Percentiles rank a stretch among this genome's conserved stretches.
phyloP scores from a whole-genome alignment of 768 basidiomycete genomes.

The Pholiota microspora region DNA sequence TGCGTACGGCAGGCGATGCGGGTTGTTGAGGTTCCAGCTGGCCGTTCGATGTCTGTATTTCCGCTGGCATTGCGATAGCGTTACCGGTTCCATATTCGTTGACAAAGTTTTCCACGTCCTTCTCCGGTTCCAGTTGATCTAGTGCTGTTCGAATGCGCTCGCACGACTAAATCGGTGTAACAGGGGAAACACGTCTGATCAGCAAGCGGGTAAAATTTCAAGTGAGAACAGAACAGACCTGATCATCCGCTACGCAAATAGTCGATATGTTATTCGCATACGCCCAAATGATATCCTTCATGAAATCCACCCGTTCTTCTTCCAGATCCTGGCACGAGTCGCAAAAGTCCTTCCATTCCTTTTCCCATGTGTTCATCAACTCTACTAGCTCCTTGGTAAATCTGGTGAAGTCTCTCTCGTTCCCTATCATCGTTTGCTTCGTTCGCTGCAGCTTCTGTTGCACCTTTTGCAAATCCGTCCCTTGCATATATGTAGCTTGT shows the following conservation, averaged over 20 bases:
- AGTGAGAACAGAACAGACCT: constrained; percentile 44
- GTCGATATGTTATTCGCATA: constrained; percentile 94
- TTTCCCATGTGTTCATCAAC: constrained; percentile 80
- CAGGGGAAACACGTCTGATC: background rate
- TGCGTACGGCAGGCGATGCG: constrained; percentile 23
- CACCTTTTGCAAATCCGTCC: constrained; percentile 85
- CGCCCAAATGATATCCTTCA: constrained; percentile 93
- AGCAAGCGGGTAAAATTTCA: constrained; percentile 3
- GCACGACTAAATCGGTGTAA: constrained; percentile 61
- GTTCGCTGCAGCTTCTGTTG: constrained; percentile 80
- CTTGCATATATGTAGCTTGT: constrained; percentile 80
- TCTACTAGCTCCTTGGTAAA: constrained; percentile 77
- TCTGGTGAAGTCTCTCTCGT: constrained; percentile 86
- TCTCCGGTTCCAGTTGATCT: constrained; percentile 82
- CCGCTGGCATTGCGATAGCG: constrained; percentile 72
- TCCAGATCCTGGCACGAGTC: constrained; percentile 97
- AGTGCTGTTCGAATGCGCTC: constrained; percentile 83
- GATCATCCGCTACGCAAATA: constrained; percentile 93
- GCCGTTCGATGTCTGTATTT: constrained; percentile 67
- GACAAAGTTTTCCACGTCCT: constrained; percentile 85
- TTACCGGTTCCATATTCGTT: constrained; percentile 85
- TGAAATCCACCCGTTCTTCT: constrained; percentile 90
- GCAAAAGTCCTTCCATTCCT: constrained; percentile 92
- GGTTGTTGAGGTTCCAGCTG: constrained; percentile 26
- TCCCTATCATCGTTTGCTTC: constrained; percentile 82